Base-by-base conservation (phyloP, 345 rosid species). In the Pelargonium nanum region DNA sequence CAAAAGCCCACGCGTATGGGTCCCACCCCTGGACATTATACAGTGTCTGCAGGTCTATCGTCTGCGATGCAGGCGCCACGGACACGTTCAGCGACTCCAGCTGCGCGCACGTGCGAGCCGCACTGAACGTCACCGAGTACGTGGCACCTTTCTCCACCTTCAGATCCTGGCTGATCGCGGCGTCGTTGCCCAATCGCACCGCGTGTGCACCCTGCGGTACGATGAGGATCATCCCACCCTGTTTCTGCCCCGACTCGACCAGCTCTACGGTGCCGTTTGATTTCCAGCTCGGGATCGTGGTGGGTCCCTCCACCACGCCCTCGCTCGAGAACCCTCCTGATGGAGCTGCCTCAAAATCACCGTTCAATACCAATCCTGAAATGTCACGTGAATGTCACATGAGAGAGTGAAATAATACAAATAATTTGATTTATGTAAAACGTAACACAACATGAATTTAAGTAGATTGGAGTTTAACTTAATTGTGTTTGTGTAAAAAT, bases 91-190 rank as follows among this genome's bases (percentile, higher is more conserved):
- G 65, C 5, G 97, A 81, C 68, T 93, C 99, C 53, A 89, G 79
- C 78, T 89, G 99, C 0, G 97, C 99, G 71, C 99, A 93, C 55
- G 99, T 93, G 75, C 99, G 96, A 6, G 99, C 96, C 19, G 99
- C 97, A n/a, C 97, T 87, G 72, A 93, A 89, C 24, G 99, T 87
- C 19, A 93, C 85, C 0, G 99, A 84, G 72, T 93, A 93, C 0
- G 73, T 57, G 7, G 83, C 73, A 0, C 99, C 97, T 64, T 89
- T 93, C 71, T 89, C 94, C n/a, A 93, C 89, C 68, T 77, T 61
- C 26, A 93, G 63, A 16, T 89, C 94, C 59, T 93, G 99, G 74
- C 91, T 85, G 78, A 93, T 81, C 84, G 85, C 87, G 0, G 97
- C 99, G 55, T 93, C 97, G 62, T 93, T 89, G 7, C 99, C 97